Base-by-base conservation (phyloP, 345 rosid species). In the Raphanus raphanistrum region DNA sequence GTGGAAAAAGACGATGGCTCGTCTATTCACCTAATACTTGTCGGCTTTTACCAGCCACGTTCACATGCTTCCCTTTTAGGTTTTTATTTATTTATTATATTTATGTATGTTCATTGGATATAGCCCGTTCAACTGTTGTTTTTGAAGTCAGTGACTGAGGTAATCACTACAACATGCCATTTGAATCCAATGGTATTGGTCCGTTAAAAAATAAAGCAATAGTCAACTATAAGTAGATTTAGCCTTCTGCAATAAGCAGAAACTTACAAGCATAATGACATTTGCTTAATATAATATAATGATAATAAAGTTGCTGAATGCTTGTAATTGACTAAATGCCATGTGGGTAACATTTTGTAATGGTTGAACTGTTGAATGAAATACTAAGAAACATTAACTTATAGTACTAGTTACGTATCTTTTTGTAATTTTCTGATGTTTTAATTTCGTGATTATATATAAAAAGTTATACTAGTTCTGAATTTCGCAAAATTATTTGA, bases 21-120 rank as follows among this genome's bases (percentile, higher is more conserved):
- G 48, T 50, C n/a, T n/a, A 68, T 54, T 52, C 75, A 79, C 74
- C 82, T 79, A 79, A 79, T 16, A 38, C 78, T 73, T 79, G 82
- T 79, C 78, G 74, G 82, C 78, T 79, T 79, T 48, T 62, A 73
- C 43, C 70, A 61, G 45, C 65, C 45, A 73, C 1, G 52, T 43
- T 79, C 82, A 73, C 82, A 79, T 73, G 82, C 73, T 72, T 32
- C 60, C 29, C 54, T 71, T 77, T 78, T 64, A 58, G 41, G 31
- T 21, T 71, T 31, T 77, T 50, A 11, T 73, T 12, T 52, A 13
- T 45, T 52, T 15, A 52, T n/a, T 52, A 15, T 61, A n/a, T 68
- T 11, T 29, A 6, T 9, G 11, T 15, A 33, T 6, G 8, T 13
- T 13, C 63, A 60, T 9, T 61, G 58, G 68, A 45, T 48, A 62